These are phyloP conservation scores for Tylopilus intermedius DNA, from an alignment of 768 basidiomycete genomes.

Conservation along the genomic window DNA sequence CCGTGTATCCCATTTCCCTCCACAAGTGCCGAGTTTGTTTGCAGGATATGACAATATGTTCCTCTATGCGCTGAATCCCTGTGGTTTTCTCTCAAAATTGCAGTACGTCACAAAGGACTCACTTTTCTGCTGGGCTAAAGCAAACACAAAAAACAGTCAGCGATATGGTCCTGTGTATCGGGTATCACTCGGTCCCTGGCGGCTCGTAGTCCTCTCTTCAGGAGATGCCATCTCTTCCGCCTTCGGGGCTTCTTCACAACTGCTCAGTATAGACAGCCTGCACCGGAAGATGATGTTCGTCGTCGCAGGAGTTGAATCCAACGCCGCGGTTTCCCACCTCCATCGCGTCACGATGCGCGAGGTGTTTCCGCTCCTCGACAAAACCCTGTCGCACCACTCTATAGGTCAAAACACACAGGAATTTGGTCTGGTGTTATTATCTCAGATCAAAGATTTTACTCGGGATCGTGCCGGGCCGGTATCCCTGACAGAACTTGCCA, in stretches of 20 bases:
- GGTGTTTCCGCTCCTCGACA: constrained; percentile 21
- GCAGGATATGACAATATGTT: constrained; percentile 1
- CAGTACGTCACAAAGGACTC: constrained; percentile 8
- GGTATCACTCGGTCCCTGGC: constrained; percentile 14
- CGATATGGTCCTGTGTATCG: constrained; percentile 13
- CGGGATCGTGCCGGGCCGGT: background rate
- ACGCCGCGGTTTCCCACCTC: background rate
- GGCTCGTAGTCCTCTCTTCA: constrained; percentile 12
- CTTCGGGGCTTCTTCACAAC: background rate
- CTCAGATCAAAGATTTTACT: constrained; percentile 7
- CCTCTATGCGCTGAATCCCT: constrained; percentile 8
- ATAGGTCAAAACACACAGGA: constrained; percentile 7
- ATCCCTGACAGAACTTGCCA: constrained; percentile 14
- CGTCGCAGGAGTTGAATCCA: constrained; percentile 7
- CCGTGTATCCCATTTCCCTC: no score
- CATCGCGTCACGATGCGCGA: constrained; percentile 11
- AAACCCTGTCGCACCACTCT: constrained; percentile 5
- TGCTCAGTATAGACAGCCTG: constrained; percentile 7
- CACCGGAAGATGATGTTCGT: constrained; percentile 4
- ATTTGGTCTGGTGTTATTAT: constrained; percentile 10
- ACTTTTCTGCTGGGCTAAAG: background rate
- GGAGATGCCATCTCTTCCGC: constrained; percentile 8
- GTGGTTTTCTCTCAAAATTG: constrained; percentile 12
- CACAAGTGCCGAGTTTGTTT: no score
- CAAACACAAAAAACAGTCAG: constrained; percentile 1